phyloP scores from a whole-genome alignment of 192 early-diverging fungal species.

The Podila epigama region DNA sequence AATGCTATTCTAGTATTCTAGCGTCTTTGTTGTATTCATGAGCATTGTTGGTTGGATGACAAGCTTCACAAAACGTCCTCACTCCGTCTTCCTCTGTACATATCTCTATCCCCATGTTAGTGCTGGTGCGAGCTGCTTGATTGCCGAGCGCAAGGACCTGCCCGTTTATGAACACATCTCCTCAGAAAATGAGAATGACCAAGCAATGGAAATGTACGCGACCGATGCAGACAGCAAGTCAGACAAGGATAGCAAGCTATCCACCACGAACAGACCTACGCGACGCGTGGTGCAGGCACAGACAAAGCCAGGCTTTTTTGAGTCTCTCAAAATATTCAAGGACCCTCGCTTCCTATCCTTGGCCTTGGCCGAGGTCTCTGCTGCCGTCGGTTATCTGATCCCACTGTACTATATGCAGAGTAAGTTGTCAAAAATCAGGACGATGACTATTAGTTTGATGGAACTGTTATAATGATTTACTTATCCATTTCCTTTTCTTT shows the following conservation, averaged over 20 bases:
- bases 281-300: not conserved
- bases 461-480: not conserved
- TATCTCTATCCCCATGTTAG: not conserved
- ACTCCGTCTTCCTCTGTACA: not conserved
- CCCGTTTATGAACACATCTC: not conserved
- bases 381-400: slow-evolving; percentile 32
- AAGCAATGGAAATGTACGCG: not conserved
- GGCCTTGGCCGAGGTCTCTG: slow-evolving; percentile 28
- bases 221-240: not conserved
- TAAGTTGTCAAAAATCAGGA: not conserved
- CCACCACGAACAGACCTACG: not conserved
- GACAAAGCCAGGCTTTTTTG: slow-evolving; percentile 13
- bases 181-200: not conserved
- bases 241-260: not conserved
- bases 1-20: too few relatives aligned
- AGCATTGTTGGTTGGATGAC: too few relatives aligned
- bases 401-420: slow-evolving; percentile 44
- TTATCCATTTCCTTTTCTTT: not conserved
- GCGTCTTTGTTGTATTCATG: too few relatives aligned
- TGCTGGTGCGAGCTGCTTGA: slow-evolving; percentile 17
- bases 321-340: slow-evolving; percentile 33
- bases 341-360: slow-evolving; percentile 32
- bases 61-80: too few relatives aligned
- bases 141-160: slow-evolving; percentile 10
- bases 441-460: not conserved